A percentile compares a stretch with the other conserved stretches of the same genome.
These are phyloP conservation scores for Diplodia seriata DNA, from an alignment of 2,329 filamentous ascomycete genomes.

Conservation along the genomic window DNA sequence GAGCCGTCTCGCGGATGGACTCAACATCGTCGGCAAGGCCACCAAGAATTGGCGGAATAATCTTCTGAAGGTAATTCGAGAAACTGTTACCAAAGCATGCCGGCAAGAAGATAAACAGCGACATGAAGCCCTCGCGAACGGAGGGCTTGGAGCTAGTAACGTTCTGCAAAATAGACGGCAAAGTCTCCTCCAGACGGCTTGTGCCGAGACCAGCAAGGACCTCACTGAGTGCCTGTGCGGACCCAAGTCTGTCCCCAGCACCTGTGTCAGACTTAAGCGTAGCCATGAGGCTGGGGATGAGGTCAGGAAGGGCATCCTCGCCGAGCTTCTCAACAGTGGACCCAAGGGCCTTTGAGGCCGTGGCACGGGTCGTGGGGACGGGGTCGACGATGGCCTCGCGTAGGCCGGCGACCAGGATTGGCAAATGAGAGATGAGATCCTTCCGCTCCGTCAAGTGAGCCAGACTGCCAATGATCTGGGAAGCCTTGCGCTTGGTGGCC, in stretches of 20 bases:
- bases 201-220: conserved; percentile 95
- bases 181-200: conserved; percentile 87
- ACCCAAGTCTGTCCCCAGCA: conserved; percentile 93
- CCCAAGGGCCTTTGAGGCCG: conserved; percentile 91
- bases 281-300: conserved; percentile 96
- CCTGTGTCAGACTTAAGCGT: conserved; percentile 97
- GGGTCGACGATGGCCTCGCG: conserved; percentile 91
- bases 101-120: conserved; percentile 97
- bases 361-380: conserved; percentile 93
- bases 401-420: conserved; percentile 88
- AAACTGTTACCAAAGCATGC: conserved; percentile 99
- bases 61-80: conserved; percentile 90
- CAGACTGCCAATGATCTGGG: conserved; percentile 96
- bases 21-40: conserved; percentile 96
- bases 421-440: conserved; percentile 88
- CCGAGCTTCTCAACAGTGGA: conserved; percentile 98
- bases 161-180: conserved; percentile 96
- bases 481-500: conserved; percentile 92
- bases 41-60: conserved; percentile 92
- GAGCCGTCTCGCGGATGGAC: conserved; percentile 93
- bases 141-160: conserved; percentile 88
- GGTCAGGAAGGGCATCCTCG: conserved; percentile 93
- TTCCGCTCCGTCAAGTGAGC: conserved; percentile 97
- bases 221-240: conserved; percentile 94
- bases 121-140: conserved; percentile 98